These are phyloP conservation scores for Saccharomyces kudriavzevii DNA, from an alignment of 805 yeast species.

Conservation along the genomic window DNA sequence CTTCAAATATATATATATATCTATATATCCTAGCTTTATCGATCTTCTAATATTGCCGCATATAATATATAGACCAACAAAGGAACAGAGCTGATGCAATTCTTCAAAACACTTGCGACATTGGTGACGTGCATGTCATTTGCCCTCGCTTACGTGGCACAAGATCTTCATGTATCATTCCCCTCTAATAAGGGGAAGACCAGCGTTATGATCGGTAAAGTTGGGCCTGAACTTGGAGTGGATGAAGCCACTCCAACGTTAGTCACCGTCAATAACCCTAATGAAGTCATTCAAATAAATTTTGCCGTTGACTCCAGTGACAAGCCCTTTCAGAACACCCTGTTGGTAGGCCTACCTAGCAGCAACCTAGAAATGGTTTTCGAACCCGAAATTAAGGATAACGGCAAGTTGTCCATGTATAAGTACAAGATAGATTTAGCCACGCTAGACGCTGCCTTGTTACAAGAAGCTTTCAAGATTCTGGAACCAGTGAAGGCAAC, in stretches of 20 bases:
- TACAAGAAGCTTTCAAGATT: conserved; percentile 15
- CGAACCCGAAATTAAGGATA: conserved; percentile 14
- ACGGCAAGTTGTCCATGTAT: conserved; percentile 11
- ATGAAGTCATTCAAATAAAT: conserved; percentile 15
- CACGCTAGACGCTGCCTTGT: conserved; percentile 9
- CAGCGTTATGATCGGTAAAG: conserved; percentile 7
- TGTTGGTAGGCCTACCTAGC: conserved; percentile 23
- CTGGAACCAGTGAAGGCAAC: conserved; percentile 14
- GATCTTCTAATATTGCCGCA: not conserved
- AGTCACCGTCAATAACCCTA: conserved; percentile 7
- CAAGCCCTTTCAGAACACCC: conserved; percentile 16
- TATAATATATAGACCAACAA: not conserved
- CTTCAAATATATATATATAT: not conserved
- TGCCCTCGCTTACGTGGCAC: conserved; percentile 6
- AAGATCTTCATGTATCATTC: conserved; percentile 13
- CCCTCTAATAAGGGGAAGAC: conserved; percentile 5
- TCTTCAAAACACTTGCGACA: conserved; percentile 4
- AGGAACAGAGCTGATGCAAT: conserved; percentile 5
- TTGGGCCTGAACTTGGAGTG: not conserved
- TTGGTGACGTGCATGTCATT: not conserved
- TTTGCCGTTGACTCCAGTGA: conserved; percentile 12
- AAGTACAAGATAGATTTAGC: conserved; percentile 9
- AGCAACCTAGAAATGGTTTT: conserved; percentile 18
- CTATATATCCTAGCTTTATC: not conserved
- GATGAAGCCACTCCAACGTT: not conserved